Evolutionary conservation across 345 rosid genomes (phyloP).

Genomic region (Psidium friedrichsthalianum): DNA sequence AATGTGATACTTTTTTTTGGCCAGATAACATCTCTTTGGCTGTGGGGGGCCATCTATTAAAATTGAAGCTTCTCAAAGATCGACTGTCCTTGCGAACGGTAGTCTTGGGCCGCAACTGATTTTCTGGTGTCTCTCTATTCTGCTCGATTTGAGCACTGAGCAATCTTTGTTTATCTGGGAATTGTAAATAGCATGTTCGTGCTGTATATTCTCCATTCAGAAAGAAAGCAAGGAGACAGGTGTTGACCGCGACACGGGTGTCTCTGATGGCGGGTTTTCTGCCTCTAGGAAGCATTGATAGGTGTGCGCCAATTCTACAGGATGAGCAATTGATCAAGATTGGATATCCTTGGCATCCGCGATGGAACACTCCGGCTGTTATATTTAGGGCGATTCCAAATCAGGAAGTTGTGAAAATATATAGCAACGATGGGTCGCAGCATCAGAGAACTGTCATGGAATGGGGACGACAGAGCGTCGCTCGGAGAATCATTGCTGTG

Average conservation of each 20-base stretch:
- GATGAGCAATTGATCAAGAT: not conserved
- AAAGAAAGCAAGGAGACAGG: not conserved
- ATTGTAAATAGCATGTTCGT: not conserved
- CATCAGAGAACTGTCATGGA: constrained; percentile 14
- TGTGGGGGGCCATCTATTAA: not conserved
- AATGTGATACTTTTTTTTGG: not conserved
- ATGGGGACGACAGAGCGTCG: constrained; percentile 14
- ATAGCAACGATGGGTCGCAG: constrained; percentile 28
- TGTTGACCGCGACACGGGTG: not conserved
- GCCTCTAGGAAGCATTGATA: not conserved
- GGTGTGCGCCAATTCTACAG: rapidly evolving
- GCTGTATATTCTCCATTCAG: not conserved
- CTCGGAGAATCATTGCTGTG: constrained; percentile 46
- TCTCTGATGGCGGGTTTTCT: not conserved
- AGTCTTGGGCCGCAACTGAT: not conserved
- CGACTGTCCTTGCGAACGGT: not conserved
- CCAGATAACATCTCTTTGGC: not conserved
- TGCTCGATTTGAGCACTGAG: not conserved
- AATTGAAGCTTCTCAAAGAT: not conserved
- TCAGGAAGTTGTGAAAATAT: not conserved
- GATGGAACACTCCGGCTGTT: not conserved
- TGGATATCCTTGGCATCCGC: not conserved
- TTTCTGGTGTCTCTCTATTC: not conserved
- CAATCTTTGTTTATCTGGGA: not conserved
- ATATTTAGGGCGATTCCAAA: not conserved